Evolutionary conservation across 768 basidiomycete genomes (phyloP).

Genomic region (Auricularia sp.): DNA sequence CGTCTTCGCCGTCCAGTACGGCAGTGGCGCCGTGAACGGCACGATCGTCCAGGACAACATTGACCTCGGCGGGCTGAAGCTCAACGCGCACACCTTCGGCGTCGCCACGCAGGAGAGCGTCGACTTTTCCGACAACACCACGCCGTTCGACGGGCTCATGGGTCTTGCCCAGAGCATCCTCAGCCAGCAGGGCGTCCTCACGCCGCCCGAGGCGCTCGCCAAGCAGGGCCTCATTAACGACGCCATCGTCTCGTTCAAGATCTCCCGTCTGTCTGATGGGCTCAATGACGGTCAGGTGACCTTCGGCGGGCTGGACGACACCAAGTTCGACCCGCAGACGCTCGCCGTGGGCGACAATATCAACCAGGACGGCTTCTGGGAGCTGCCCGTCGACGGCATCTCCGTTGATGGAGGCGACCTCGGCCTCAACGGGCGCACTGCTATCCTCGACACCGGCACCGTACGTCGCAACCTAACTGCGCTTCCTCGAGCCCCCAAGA

Average conservation of each 20-base stretch:
- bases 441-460: constrained; percentile 41
- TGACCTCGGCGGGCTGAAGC: constrained; percentile 48
- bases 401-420: constrained; percentile 41
- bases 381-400: constrained; percentile 50
- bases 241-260: constrained; percentile 71
- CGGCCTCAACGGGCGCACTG: constrained; percentile 42
- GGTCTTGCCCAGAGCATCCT: constrained; percentile 66
- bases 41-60: constrained; percentile 54
- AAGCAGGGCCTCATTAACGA: constrained; percentile 43
- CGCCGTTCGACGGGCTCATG: constrained; percentile 66
- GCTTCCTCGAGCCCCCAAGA: background rate
- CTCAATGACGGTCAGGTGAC: constrained; percentile 72
- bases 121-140: constrained; percentile 44
- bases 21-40: constrained; percentile 60
- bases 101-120: constrained; percentile 47
- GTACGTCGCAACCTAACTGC: background rate
- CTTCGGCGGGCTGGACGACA: constrained; percentile 63
- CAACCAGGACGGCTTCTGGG: constrained; percentile 70
- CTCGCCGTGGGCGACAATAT: constrained; percentile 54
- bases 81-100: constrained; percentile 58
- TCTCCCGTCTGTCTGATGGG: constrained; percentile 61
- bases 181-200: constrained; percentile 53
- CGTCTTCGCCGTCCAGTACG: constrained; percentile 56
- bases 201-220: constrained; percentile 65
- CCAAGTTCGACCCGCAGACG: constrained; percentile 55